Base-by-base conservation (phyloP, 768 basidiomycete genomes). In the Kwoniella dejecticola region DNA sequence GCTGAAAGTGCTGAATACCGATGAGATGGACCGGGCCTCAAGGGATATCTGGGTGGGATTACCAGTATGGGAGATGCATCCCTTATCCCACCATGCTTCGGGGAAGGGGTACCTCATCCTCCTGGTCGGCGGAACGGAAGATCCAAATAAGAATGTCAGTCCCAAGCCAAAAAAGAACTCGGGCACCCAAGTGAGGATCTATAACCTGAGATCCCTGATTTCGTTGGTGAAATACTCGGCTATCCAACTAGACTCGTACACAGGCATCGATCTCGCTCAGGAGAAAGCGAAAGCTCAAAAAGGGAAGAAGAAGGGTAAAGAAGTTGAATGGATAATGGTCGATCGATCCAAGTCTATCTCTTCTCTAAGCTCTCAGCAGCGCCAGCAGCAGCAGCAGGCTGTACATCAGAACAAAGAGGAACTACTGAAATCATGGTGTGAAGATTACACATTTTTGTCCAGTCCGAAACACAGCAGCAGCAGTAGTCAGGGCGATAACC, bases 1-100 rank as follows among this genome's bases (percentile, higher is more conserved):
- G 6, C 49, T 69, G 31, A 50, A 52, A 21, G 57, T 69, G 3
- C 50, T 57, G n/a, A 52, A 38, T 52, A 52, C 44, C 21, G 54
- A 50, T 36, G 31, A 29, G 23, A 41, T 36, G 47, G 47, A 57
- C 27, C 27, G n/a, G 17, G 52, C 31, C 17, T 56, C 17, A 19
- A 57, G 36, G 41, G 33, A 23, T 59, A 50, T 69, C 21, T 69
- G 68, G 68, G 47, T 50, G 7, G 58, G 61, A 5, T 30, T 69
- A 17, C 53, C 64, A 4, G 68, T 69, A 19, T 69, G 68, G 68
- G 62, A 63, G 19, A 60, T 69, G 13, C 48, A 56, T 21, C 26
- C 63, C 0, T 30, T 66, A 6, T 52, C 49, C 19, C 33, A 27
- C 33, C 12, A 26, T n/a, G 31, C 49, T 12, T 44, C 55, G 8